Conservation (phyloP, 768 basidiomycete genomes). For the Tulasnella sp. region DNA sequence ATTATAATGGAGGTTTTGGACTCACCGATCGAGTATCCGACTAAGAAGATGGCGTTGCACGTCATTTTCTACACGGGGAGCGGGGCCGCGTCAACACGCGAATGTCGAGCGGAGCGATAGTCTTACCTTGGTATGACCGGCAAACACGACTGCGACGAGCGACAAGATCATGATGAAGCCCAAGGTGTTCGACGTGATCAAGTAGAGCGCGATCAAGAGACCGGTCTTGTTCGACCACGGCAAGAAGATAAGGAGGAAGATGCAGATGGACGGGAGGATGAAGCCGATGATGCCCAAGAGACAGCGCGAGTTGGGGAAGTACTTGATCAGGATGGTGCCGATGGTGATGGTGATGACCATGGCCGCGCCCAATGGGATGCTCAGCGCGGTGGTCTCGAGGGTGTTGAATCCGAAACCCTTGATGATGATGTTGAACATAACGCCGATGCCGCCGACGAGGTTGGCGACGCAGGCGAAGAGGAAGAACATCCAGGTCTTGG, state of each 20-base stretch:
- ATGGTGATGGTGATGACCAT: slow-evolving; percentile 13
- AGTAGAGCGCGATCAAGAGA: slow-evolving; percentile 22
- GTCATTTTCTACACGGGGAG: slow-evolving; percentile 19
- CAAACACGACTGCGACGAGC: slow-evolving; percentile 10
- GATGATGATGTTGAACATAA: slow-evolving; percentile 31
- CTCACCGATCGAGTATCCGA: slow-evolving; percentile 22
- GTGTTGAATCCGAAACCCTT: slow-evolving; percentile 29
- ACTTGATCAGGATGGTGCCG: not conserved
- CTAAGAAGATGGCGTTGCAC: slow-evolving; percentile 27
- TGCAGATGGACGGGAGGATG: not conserved
- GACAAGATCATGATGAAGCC: slow-evolving; percentile 21
- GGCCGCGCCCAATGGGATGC: slow-evolving; percentile 25
- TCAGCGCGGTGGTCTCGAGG: slow-evolving; percentile 28
- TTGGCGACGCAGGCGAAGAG: slow-evolving; percentile 24
- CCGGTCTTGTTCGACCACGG: slow-evolving; percentile 23
- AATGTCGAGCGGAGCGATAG: not conserved
- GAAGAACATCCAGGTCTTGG: slow-evolving; percentile 31
- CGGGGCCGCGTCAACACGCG: not conserved
- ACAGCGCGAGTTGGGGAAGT: slow-evolving; percentile 17
- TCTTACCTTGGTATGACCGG: slow-evolving; percentile 28
- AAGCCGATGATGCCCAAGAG: slow-evolving; percentile 16
- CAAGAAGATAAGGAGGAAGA: slow-evolving; percentile 25
- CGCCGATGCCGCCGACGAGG: slow-evolving; percentile 33
- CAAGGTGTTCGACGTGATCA: not conserved
- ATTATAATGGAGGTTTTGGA: no score